Evolutionary conservation across 106 monocot genomes (phyloP).

Genomic region (Hemerocallis citrina): DNA sequence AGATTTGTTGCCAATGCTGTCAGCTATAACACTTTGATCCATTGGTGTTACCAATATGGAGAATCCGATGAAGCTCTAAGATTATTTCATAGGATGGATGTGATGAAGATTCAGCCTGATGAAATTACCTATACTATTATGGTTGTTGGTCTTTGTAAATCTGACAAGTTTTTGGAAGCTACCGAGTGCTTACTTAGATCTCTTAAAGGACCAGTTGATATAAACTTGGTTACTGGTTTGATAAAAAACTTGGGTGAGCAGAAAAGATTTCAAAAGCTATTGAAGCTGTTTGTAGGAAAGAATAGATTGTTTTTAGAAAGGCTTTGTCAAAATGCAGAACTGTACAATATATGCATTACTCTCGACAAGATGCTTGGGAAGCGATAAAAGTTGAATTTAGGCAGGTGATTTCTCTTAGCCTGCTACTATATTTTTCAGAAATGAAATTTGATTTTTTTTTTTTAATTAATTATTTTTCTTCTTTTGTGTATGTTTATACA

Average conservation of each 20-base stretch:
- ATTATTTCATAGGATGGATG: slow-evolving; percentile 21
- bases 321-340: slow-evolving; percentile 15
- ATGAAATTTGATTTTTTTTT: too few species aligned
- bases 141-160: slow-evolving; percentile 42
- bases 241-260: slow-evolving; percentile 9
- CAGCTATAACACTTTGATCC: slow-evolving; percentile 41
- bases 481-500: too few species aligned
- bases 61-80: slow-evolving; percentile 18
- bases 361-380: slow-evolving; percentile 25
- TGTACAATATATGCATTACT: slow-evolving; percentile 16
- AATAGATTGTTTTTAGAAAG: slow-evolving; percentile 19
- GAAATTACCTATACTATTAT: slow-evolving; percentile 30
- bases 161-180: slow-evolving; percentile 27
- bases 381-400: too few species aligned
- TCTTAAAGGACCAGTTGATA: slow-evolving; percentile 11
- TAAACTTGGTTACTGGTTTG: slow-evolving; percentile 13
- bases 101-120: slow-evolving; percentile 21
- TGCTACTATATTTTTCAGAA: too few species aligned
- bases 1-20: slow-evolving; percentile 32
- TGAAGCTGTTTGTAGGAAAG: neutral
- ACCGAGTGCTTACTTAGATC: slow-evolving; percentile 8
- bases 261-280: slow-evolving; percentile 4
- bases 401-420: too few species aligned
- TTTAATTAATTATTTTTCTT: too few species aligned
- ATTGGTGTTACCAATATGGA: slow-evolving; percentile 23